A percentile compares a stretch with the other conserved stretches of the same genome.
Evolutionary conservation across 2,329 filamentous ascomycete species (phyloP).

Genomic region (Colletotrichum caudatum): DNA sequence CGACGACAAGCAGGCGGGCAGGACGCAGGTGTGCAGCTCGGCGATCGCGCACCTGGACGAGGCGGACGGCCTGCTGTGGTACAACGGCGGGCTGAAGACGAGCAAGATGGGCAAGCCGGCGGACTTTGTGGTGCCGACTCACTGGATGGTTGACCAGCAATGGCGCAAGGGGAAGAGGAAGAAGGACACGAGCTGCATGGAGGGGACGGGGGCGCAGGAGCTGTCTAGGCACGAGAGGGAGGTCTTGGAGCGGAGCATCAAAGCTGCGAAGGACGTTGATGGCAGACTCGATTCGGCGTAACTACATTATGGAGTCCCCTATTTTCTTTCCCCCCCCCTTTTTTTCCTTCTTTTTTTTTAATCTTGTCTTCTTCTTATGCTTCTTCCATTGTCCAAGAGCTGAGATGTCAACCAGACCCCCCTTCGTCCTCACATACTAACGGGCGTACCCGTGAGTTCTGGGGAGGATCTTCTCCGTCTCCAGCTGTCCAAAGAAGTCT

Average conservation of each 20-base stretch:
- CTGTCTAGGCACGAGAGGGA: constrained; percentile 30
- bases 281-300: constrained; percentile 18
- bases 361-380: background rate
- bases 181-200: constrained; percentile 55
- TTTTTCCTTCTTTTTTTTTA: background rate
- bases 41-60: constrained; percentile 58
- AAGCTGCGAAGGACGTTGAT: constrained; percentile 43
- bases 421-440: background rate
- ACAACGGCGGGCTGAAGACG: constrained; percentile 57
- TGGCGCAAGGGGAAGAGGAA: constrained; percentile 53
- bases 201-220: constrained; percentile 25
- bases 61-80: constrained; percentile 54
- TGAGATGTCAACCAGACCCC: background rate
- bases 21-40: constrained; percentile 53
- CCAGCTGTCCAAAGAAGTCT: constrained; percentile 45
- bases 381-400: background rate
- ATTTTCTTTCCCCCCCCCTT: background rate
- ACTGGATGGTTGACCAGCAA: constrained; percentile 56
- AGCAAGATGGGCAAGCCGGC: constrained; percentile 51
- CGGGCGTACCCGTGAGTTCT: background rate
- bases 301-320: constrained; percentile 4
- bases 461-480: constrained; percentile 46
- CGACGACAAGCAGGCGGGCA: constrained; percentile 6
- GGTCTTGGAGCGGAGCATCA: constrained; percentile 39
- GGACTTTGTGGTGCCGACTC: constrained; percentile 52